Conservation (phyloP, 2,329 filamentous ascomycete species). For the Fusarium denticulatum region DNA sequence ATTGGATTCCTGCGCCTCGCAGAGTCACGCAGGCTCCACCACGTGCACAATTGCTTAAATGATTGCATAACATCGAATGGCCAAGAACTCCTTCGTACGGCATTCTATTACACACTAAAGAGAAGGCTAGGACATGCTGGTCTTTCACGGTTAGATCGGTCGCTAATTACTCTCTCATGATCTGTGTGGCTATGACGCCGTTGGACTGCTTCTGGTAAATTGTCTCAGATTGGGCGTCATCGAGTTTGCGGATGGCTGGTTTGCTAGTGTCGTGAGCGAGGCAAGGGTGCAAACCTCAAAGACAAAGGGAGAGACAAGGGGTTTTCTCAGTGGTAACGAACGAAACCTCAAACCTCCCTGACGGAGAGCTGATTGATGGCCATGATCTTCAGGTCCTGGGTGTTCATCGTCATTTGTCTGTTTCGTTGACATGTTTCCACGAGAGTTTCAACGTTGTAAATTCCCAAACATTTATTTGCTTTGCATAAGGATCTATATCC, state of each 20-base stretch:
- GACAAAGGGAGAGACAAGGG: slow-evolving; percentile 27
- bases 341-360: slow-evolving; percentile 9
- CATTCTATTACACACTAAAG: slow-evolving; percentile 14
- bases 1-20: slow-evolving; percentile 35
- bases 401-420: slow-evolving; percentile 30
- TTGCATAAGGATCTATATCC: slow-evolving; percentile 20
- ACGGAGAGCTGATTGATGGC: neutral
- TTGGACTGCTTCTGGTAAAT: slow-evolving; percentile 28
- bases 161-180: slow-evolving; percentile 1
- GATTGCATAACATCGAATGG: slow-evolving; percentile 26
- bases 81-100: slow-evolving; percentile 18
- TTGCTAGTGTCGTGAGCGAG: slow-evolving; percentile 13
- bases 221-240: slow-evolving; percentile 28
- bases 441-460: slow-evolving; percentile 25
- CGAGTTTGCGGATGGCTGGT: slow-evolving; percentile 30
- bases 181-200: slow-evolving; percentile 14
- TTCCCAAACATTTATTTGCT: slow-evolving; percentile 19
- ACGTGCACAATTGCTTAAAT: slow-evolving; percentile 4
- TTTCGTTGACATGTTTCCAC: slow-evolving; percentile 28
- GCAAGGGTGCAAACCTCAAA: slow-evolving; percentile 27
- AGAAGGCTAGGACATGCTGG: slow-evolving; percentile 9
- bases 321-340: neutral
- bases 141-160: slow-evolving; percentile 13
- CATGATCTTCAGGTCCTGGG: slow-evolving; percentile 25
- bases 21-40: slow-evolving; percentile 27